Base-by-base conservation (phyloP, 495 filamentous ascomycete genomes). In the Penicillium turbatum region DNA sequence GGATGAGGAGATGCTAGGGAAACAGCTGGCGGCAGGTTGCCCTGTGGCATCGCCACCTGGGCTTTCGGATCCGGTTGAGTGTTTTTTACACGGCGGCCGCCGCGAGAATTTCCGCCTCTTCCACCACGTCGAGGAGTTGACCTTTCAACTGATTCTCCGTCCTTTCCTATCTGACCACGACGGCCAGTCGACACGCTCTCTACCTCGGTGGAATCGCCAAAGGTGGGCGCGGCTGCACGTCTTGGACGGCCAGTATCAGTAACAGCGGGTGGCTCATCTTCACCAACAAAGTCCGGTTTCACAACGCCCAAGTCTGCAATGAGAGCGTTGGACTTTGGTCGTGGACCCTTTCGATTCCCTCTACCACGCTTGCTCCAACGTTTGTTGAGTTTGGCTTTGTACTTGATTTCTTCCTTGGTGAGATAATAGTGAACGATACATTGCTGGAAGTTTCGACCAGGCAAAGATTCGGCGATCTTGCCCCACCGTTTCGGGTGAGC, bases 361-460 rank as follows among this genome's bases (percentile, higher is more conserved):
- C 83, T 77, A 50, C 80, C 73, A n/a, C 75, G 82, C 44, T 81
- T 85, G 26, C 82, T 85, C 69, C 84, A 82, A 53, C 84, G 86
- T 70, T 83, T 92, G 26, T 72, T 77, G 42, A 88, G 72, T 65
- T 87, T 88, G 32, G 88, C 86, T 69, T 96, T 95, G 61, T 96
- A 92, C 52, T 89, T 90, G 21, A 84, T 83, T 52, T 84, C 80
- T 61, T 88, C 84, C 69, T 98, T 98, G 51, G 87, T 96, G 56
- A 91, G 81, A 68, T 98, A 98, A 67, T 98, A 97, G 67, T 97
- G 95, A 57, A 90, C 79, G 57, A 98, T 97, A 65, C 89, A 95
- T 43, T 91, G 84, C 57, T 87, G 83, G 70, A 87, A 93, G 57
- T 86, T 84, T 15, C 92, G 85, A 17, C 80, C 76, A 10, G 83